Evolutionary conservation across 768 basidiomycete genomes (phyloP).

Genomic region (Boletus sp.): DNA sequence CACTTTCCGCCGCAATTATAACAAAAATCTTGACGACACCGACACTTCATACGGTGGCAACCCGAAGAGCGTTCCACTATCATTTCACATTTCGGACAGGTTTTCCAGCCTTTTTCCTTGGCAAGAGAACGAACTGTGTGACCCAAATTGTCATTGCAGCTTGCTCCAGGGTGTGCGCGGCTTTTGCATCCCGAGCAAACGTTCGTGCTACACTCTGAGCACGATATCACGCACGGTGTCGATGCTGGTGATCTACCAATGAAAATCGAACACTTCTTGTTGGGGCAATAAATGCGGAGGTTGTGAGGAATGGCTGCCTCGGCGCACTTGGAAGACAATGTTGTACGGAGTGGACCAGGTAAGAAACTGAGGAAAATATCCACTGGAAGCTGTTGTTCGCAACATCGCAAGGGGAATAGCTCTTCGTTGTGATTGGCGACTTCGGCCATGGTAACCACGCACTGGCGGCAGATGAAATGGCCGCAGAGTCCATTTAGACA

Average conservation of each 20-base stretch:
- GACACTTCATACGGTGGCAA: constrained; percentile 60
- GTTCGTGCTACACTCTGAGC: constrained; percentile 37
- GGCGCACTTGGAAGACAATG: constrained; percentile 41
- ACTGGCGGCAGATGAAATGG: constrained; percentile 48
- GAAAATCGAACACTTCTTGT: constrained; percentile 49
- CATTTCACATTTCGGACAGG: constrained; percentile 54
- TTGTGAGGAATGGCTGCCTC: constrained; percentile 46
- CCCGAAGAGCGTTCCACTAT: constrained; percentile 55
- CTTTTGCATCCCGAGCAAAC: constrained; percentile 53
- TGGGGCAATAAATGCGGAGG: constrained; percentile 50
- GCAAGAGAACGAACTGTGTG: constrained; percentile 49
- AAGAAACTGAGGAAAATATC: constrained; percentile 33
- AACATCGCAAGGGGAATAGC: constrained; percentile 52
- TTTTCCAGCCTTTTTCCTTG: constrained; percentile 50
- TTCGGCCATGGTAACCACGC: constrained; percentile 42
- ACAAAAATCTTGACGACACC: constrained; percentile 35
- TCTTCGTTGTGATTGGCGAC: constrained; percentile 47
- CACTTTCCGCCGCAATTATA: constrained; percentile 20
- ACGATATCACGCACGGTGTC: constrained; percentile 27
- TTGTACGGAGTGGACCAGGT: constrained; percentile 21
- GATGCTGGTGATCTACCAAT: constrained; percentile 40
- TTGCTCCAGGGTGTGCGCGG: constrained; percentile 36
- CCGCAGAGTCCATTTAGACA: constrained; percentile 42
- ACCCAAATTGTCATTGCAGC: constrained; percentile 43
- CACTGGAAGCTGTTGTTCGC: constrained; percentile 38